Percentiles rank a stretch among this genome's conserved stretches.
Evolutionary conservation across 2,329 filamentous ascomycete genomes (phyloP).

Genomic region (Cercospora sp.): DNA sequence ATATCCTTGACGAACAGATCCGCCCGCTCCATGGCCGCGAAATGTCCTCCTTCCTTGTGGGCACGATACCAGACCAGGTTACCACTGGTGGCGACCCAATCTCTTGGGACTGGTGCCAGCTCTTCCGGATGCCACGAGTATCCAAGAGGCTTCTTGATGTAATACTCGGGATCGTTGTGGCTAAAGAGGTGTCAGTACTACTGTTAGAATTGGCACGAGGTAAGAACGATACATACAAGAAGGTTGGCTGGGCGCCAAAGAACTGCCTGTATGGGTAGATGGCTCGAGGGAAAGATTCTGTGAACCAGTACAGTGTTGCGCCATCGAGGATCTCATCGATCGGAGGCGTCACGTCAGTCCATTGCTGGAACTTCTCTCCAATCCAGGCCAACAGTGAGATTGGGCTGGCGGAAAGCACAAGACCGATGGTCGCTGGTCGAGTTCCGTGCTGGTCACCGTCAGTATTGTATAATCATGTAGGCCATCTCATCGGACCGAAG

Average conservation of each 20-base stretch:
- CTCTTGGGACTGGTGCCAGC: conserved; percentile 42
- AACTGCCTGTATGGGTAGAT: conserved; percentile 55
- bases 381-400: conserved; percentile 60
- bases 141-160: conserved; percentile 46
- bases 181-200: conserved; percentile 7
- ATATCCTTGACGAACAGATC: conserved; percentile 36
- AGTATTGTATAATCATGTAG: not conserved
- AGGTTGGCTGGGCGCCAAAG: conserved; percentile 29
- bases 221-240: conserved; percentile 6
- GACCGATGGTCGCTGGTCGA: conserved; percentile 56
- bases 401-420: conserved; percentile 55
- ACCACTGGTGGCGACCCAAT: conserved; percentile 41
- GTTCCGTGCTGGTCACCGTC: conserved; percentile 50
- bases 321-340: conserved; percentile 50
- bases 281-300: conserved; percentile 40
- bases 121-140: conserved; percentile 50
- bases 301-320: conserved; percentile 59
- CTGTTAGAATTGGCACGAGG: not conserved
- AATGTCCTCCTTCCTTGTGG: conserved; percentile 46
- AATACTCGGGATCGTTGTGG: conserved; percentile 30
- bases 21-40: conserved; percentile 41
- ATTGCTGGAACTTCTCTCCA: conserved; percentile 59
- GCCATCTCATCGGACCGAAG: not conserved
- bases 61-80: conserved; percentile 44
- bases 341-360: conserved; percentile 50